These are phyloP conservation scores for Penicillium aurantiogriseum DNA, from an alignment of 2,329 filamentous ascomycete species.

Conservation along the genomic window DNA sequence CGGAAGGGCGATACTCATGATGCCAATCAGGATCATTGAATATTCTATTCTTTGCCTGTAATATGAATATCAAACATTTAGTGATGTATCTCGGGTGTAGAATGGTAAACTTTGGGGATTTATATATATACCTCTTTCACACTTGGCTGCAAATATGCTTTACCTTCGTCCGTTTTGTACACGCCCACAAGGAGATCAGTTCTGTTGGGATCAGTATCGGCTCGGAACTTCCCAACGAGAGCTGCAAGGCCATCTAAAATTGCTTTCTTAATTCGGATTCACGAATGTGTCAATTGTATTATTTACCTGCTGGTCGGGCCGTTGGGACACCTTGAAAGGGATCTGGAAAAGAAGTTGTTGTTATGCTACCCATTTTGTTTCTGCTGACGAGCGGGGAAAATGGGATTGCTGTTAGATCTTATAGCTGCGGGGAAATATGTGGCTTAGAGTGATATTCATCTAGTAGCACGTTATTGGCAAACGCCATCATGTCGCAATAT, in stretches of 20 bases:
- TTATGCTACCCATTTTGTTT: constrained; percentile 14
- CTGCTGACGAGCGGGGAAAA: neutral
- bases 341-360: constrained; percentile 12
- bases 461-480: neutral
- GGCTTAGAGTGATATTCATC: neutral
- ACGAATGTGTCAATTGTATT: neutral
- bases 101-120: neutral
- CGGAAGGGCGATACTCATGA: constrained; percentile 15
- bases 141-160: constrained; percentile 12
- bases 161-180: constrained; percentile 17
- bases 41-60: constrained; percentile 13
- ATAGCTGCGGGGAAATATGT: neutral
- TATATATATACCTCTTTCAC: constrained; percentile 11
- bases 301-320: constrained; percentile 8
- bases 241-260: constrained; percentile 7
- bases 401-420: neutral
- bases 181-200: constrained; percentile 16
- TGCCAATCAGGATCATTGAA: constrained; percentile 17
- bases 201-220: constrained; percentile 11
- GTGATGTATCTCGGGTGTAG: neutral
- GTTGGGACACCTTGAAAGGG: constrained; percentile 13
- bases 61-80: neutral
- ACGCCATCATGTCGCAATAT: constrained; percentile 10
- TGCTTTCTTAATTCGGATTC: neutral
- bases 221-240: constrained; percentile 3